These are phyloP conservation scores for Nakataea oryzae DNA, from an alignment of 2,329 filamentous ascomycete species.

Conservation along the genomic window DNA sequence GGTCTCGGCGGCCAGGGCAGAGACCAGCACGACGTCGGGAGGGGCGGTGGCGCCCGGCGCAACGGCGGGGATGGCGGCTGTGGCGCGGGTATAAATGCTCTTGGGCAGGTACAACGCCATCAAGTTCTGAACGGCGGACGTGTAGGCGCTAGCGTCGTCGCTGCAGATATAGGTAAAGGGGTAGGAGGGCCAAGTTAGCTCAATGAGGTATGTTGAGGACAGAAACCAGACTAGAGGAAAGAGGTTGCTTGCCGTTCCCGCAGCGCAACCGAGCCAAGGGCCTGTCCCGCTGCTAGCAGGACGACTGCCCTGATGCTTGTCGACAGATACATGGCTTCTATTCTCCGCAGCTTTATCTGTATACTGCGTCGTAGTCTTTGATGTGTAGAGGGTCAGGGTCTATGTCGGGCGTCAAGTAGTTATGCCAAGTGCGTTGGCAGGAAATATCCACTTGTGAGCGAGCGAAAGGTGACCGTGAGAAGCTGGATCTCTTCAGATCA, in stretches of 20 bases:
- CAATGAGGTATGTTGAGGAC: too few species aligned
- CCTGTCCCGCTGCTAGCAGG: neutral
- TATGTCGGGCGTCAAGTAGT: neutral
- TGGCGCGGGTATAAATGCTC: slow-evolving; percentile 12
- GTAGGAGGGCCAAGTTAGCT: neutral
- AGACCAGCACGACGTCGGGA: slow-evolving; percentile 15
- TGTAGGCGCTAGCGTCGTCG: slow-evolving; percentile 9
- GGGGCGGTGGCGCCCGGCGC: slow-evolving; percentile 11
- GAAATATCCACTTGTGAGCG: neutral
- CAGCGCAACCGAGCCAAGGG: neutral
- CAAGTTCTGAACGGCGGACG: slow-evolving; percentile 14
- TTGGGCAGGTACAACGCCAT: slow-evolving; percentile 19
- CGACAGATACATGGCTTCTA: neutral
- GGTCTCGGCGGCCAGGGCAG: slow-evolving; percentile 14
- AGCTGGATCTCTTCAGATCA: neutral
- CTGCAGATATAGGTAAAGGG: neutral
- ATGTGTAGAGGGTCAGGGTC: neutral
- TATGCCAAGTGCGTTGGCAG: neutral
- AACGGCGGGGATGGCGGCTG: slow-evolving; percentile 15
- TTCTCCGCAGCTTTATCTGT: neutral
- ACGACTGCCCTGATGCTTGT: neutral
- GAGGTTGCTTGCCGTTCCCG: neutral
- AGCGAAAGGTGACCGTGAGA: neutral
- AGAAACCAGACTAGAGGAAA: neutral
- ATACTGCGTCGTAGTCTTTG: neutral